Evolutionary conservation across 2,329 filamentous ascomycete species (phyloP).

Genomic region (Mollisiaceae sp.): DNA sequence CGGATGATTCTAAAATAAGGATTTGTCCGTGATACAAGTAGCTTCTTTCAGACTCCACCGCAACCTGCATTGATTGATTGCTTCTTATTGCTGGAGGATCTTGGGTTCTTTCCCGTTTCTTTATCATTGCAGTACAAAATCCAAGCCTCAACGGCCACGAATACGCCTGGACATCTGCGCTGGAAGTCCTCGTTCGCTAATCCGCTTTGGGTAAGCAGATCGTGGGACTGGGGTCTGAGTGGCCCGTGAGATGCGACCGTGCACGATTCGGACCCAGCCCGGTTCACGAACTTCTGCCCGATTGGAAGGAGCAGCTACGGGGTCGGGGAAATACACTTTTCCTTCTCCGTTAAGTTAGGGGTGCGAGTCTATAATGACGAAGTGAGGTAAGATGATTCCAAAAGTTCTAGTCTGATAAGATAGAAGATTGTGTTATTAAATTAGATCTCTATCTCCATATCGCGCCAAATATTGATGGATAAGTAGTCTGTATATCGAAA

Average conservation of each 20-base stretch:
- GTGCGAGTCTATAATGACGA: neutral
- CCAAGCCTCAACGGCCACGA: slow-evolving; percentile 15
- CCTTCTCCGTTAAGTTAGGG: neutral
- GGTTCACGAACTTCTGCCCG: neutral
- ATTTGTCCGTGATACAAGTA: neutral
- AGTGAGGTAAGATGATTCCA: neutral
- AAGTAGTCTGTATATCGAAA: neutral
- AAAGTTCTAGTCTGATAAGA: neutral
- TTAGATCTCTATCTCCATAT: neutral
- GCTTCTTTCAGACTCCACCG: neutral
- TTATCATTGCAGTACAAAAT: neutral
- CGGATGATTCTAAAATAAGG: neutral
- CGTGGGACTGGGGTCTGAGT: neutral
- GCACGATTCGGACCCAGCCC: neutral
- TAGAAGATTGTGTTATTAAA: neutral
- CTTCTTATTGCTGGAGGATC: neutral
- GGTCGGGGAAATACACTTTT: neutral
- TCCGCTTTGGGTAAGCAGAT: slow-evolving; percentile 13
- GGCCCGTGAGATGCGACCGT: neutral
- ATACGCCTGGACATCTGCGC: neutral
- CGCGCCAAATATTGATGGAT: neutral
- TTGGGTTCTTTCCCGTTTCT: neutral
- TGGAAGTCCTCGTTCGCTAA: neutral
- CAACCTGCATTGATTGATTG: neutral
- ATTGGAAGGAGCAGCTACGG: neutral